Conservation (phyloP, 805 yeast genomes). For the Brettanomyces bruxellensis region DNA sequence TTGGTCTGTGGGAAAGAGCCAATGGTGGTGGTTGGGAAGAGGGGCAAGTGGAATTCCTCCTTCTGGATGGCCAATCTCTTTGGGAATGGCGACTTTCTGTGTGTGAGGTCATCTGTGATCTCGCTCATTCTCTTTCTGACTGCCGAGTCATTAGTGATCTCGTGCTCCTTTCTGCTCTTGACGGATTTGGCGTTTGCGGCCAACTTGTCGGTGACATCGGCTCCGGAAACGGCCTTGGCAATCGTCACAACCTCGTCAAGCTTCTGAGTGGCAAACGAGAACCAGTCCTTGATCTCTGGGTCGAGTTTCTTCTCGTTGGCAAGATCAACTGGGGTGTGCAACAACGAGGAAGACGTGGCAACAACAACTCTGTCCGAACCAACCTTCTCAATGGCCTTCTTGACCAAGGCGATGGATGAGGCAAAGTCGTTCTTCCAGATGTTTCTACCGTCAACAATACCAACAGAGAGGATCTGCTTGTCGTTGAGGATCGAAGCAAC, state of each 20-base stretch:
- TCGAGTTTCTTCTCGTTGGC: slow-evolving; percentile 85
- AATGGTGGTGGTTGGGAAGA: slow-evolving; percentile 99
- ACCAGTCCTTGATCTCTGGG: slow-evolving; percentile 91
- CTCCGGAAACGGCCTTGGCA: slow-evolving; percentile 81
- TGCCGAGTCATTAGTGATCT: slow-evolving; percentile 83
- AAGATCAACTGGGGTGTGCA: slow-evolving; percentile 98
- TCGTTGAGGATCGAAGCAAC: slow-evolving; percentile 58
- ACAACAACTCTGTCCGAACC: slow-evolving; percentile 84
- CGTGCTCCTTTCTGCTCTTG: slow-evolving; percentile 76
- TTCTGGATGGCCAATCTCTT: slow-evolving; percentile 83
- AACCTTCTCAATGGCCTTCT: slow-evolving; percentile 74
- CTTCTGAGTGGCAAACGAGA: slow-evolving; percentile 97
- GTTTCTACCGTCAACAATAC: slow-evolving; percentile 98
- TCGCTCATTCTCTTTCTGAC: slow-evolving; percentile 82
- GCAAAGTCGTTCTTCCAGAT: slow-evolving; percentile 97
- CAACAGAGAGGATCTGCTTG: slow-evolving; percentile 82
- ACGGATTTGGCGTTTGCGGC: slow-evolving; percentile 83
- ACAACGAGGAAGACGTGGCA: slow-evolving; percentile 92
- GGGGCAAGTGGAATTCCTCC: slow-evolving; percentile 82
- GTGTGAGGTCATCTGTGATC: slow-evolving; percentile 57
- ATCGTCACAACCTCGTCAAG: slow-evolving; percentile 82
- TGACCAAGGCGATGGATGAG: slow-evolving; percentile 73
- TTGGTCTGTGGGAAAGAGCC: slow-evolving; percentile 99
- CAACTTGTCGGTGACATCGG: slow-evolving; percentile 66
- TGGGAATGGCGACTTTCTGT: slow-evolving; percentile 83